Percentiles rank a stretch among this genome's conserved stretches.
These are phyloP conservation scores for Auxenochlorella pyrenoidosa DNA, from an alignment of 139 green algal species.

Conservation along the genomic window DNA sequence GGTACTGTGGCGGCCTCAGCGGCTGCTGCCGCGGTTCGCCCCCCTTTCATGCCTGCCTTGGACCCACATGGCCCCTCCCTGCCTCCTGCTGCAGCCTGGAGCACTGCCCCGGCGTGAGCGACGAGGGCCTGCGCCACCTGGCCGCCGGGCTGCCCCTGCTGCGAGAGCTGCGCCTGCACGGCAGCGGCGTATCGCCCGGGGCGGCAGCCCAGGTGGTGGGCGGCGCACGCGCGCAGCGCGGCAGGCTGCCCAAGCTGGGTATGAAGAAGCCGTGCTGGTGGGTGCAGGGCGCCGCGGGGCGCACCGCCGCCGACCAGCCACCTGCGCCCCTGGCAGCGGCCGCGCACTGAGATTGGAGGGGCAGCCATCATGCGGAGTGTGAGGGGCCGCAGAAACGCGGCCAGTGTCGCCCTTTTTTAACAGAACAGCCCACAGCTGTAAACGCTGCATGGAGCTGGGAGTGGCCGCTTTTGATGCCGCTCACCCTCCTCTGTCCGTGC, in stretches of 20 bases:
- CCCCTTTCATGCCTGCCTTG: not conserved
- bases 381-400: too few species aligned
- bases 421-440: too few species aligned
- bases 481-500: too few species aligned
- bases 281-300: not conserved
- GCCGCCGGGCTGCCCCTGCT: slow-evolving; percentile 20
- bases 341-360: not conserved
- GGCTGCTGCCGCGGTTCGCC: too few species aligned
- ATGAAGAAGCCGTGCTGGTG: slow-evolving; percentile 29
- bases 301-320: not conserved
- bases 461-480: too few species aligned
- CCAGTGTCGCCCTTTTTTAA: too few species aligned
- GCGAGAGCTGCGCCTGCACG: slow-evolving; percentile 7
- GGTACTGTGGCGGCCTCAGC: too few species aligned
- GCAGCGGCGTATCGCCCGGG: slow-evolving; percentile 4
- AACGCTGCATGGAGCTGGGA: too few species aligned
- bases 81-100: not conserved
- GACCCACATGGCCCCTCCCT: not conserved
- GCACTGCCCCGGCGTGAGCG: slow-evolving; percentile 15
- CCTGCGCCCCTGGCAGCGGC: not conserved
- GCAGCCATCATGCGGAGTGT: too few species aligned
- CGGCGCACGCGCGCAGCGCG: not conserved
- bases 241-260: not conserved
- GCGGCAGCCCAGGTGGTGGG: not conserved
- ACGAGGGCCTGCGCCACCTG: slow-evolving; percentile 5